Evolutionary conservation across 2,329 filamentous ascomycete species (phyloP).

Genomic region (Bipolaris oryzae): DNA sequence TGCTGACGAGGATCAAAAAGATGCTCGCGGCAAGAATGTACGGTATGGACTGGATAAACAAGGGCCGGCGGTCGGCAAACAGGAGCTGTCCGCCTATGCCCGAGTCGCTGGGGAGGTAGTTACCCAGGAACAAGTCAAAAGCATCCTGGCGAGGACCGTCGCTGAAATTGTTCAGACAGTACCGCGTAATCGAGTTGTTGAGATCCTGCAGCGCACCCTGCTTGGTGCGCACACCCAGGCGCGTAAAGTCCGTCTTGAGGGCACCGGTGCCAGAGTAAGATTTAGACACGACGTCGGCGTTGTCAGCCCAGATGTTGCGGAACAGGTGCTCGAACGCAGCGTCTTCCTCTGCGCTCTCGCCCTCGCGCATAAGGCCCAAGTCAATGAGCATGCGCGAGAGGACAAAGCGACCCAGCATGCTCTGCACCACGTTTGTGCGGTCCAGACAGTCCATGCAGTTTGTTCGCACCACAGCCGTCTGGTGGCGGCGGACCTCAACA

Average conservation of each 20-base stretch:
- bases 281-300: constrained; percentile 91
- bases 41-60: constrained; percentile 90
- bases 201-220: constrained; percentile 84
- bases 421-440: constrained; percentile 96
- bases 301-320: constrained; percentile 98
- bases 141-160: constrained; percentile 95
- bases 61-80: constrained; percentile 82
- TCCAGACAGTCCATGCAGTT: constrained; percentile 99
- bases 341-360: constrained; percentile 81
- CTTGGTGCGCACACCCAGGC: constrained; percentile 87
- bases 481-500: constrained; percentile 78
- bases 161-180: constrained; percentile 90
- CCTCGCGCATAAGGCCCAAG: constrained; percentile 75
- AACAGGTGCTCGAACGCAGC: constrained; percentile 85
- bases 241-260: constrained; percentile 96
- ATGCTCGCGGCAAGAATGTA: constrained; percentile 86
- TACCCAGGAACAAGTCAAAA: constrained; percentile 91
- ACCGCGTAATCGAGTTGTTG: constrained; percentile 86
- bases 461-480: constrained; percentile 90
- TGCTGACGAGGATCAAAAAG: constrained; percentile 79
- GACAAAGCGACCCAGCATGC: constrained; percentile 90
- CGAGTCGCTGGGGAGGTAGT: constrained; percentile 76
- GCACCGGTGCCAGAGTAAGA: constrained; percentile 96
- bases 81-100: constrained; percentile 73
- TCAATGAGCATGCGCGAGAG: constrained; percentile 89